Evolutionary conservation across 2,329 filamentous ascomycete species (phyloP), one percentile per base, ranked within the genome.

Genomic region (Orbilia javanica): DNA sequence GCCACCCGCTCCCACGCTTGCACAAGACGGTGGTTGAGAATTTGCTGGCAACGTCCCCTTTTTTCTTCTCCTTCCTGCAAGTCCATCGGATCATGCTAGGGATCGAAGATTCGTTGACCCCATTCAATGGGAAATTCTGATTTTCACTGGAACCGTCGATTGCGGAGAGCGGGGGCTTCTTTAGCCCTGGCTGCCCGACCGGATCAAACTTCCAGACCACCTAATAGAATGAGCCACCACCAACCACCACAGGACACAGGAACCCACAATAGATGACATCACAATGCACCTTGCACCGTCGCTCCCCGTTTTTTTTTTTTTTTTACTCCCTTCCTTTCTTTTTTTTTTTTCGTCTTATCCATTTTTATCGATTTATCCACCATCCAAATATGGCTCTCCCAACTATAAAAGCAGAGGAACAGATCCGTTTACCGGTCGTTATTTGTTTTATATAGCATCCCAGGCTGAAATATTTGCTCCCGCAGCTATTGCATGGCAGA

Each of bases 71-170:
- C 22, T 55, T 36, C 4, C 55, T 67, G 66, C 73, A 67, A 62
- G 60, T 34, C 20, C 55, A 77, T 77, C 73, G 73, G 73, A 31
- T 25, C 20, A 75, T 68, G 50, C 25, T 75, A n/a, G 44, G 15
- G 66, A 77, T 77, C 73, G 60, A 77, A 67, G 67, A 71, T 77
- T 77, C 66, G 65, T 48, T 69, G 64, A 27, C 64, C 31, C 44
- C 52, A 18, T 57, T 22, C 29, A 36, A 60, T 34, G 44, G 66
- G 29, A 34, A 64, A 67, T 31, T 39, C 62, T 77, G 66, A 77
- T 77, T 66, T 62, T 66, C 67, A 62, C 67, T 42, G 15, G 57
- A 78, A 71, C 27, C 67, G 15, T 65, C 74, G 67, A 72, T 78
- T 72, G 74, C 44, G 67, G 67, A 63, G 62, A 68, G 25, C 15